Evolutionary conservation across 2,329 filamentous ascomycete species (phyloP).

Genomic region (Pestalotiopsis sp.): DNA sequence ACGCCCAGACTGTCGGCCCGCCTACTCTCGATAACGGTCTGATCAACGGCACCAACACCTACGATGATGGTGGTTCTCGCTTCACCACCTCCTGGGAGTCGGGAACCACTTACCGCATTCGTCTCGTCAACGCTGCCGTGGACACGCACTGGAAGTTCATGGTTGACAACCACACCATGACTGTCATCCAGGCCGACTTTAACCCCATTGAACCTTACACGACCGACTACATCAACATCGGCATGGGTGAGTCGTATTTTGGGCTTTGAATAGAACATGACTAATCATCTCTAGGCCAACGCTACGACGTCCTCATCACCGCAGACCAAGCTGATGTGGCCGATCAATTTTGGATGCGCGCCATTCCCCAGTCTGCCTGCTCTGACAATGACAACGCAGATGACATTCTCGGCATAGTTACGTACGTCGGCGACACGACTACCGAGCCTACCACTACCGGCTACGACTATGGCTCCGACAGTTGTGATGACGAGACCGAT

Average conservation of each 20-base stretch:
- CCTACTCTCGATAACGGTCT: slow-evolving; percentile 45
- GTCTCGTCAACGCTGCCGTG: slow-evolving; percentile 46
- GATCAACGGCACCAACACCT: slow-evolving; percentile 34
- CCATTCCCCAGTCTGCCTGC: slow-evolving; percentile 40
- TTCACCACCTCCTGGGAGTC: slow-evolving; percentile 40
- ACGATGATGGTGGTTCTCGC: slow-evolving; percentile 34
- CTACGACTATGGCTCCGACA: slow-evolving; percentile 18
- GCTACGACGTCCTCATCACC: slow-evolving; percentile 16
- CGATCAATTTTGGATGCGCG: slow-evolving; percentile 48
- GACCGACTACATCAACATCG: slow-evolving; percentile 44
- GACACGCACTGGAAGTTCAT: slow-evolving; percentile 45
- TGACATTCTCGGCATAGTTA: slow-evolving; percentile 30
- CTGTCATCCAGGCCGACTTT: slow-evolving; percentile 56
- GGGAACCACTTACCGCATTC: slow-evolving; percentile 47
- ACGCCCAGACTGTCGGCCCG: slow-evolving; percentile 32
- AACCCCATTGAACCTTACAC: slow-evolving; percentile 56
- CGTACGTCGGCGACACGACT: slow-evolving; percentile 34
- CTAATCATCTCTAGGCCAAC: slow-evolving; percentile 25
- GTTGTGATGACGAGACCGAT: slow-evolving; percentile 36
- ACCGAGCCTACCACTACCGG: slow-evolving; percentile 18
- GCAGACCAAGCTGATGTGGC: slow-evolving; percentile 18
- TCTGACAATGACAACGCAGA: slow-evolving; percentile 24
- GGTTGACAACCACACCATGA: slow-evolving; percentile 55
- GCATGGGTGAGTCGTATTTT: slow-evolving; percentile 32
- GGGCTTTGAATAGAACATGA: neutral